Percentiles rank a stretch among this genome's conserved stretches.
Evolutionary conservation across 768 basidiomycete genomes (phyloP).

Genomic region (Leccinum imitatum): DNA sequence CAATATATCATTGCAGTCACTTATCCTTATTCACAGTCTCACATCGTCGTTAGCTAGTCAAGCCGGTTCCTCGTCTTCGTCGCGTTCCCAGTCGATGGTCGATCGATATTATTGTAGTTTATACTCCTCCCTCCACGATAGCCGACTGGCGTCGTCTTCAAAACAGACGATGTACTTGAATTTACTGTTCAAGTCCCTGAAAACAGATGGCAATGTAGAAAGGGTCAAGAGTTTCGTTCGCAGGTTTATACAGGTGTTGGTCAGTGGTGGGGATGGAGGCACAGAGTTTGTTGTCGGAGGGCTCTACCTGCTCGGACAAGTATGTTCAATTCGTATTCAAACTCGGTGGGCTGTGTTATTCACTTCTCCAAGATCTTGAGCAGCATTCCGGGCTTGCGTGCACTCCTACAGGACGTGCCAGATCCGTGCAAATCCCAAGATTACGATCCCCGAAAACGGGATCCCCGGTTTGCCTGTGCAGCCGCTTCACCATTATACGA

Average conservation of each 20-base stretch:
- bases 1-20: constrained; percentile 92
- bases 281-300: constrained; percentile 90
- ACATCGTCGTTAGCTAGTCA: constrained; percentile 49
- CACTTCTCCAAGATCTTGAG: constrained; percentile 45
- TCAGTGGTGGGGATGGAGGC: constrained; percentile 66
- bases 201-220: constrained; percentile 55
- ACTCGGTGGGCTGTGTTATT: not conserved
- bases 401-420: constrained; percentile 41
- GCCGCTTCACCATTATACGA: constrained; percentile 85
- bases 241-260: constrained; percentile 79
- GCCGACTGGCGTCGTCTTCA: constrained; percentile 73
- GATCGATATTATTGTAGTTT: constrained; percentile 80
- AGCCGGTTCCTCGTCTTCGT: constrained; percentile 39
- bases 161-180: constrained; percentile 99
- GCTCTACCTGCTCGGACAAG: constrained; percentile 84
- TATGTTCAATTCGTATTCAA: constrained; percentile 35
- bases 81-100: constrained; percentile 46
- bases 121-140: constrained; percentile 86
- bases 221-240: constrained; percentile 81
- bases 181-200: constrained; percentile 86
- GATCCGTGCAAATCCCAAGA: constrained; percentile 28
- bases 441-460: constrained; percentile 89
- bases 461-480: constrained; percentile 84
- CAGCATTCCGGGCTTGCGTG: constrained; percentile 44
- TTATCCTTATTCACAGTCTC: constrained; percentile 87